phyloP scores from a whole-genome alignment of 202 grass and related monocot species.

The Musa balbisiana region DNA sequence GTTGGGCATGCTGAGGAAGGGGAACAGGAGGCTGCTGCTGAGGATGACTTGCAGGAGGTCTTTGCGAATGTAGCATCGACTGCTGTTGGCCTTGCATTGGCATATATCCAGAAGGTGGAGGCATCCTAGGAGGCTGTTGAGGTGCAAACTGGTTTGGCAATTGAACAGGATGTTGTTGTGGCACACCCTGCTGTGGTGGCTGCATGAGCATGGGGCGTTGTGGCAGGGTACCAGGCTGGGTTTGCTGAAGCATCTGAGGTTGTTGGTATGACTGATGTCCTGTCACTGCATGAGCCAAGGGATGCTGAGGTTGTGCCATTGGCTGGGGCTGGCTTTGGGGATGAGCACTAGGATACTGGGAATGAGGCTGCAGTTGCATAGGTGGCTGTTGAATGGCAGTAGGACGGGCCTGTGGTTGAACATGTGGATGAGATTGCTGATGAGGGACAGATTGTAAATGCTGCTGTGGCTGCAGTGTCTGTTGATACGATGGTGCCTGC shows the following conservation, averaged over 20 bases:
- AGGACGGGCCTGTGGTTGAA: slow-evolving; percentile 10
- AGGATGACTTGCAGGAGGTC: slow-evolving; percentile 25
- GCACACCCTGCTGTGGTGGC: slow-evolving; percentile 34
- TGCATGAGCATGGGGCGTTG: slow-evolving; percentile 29
- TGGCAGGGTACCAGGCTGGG: slow-evolving; percentile 31
- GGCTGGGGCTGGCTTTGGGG: slow-evolving; percentile 23
- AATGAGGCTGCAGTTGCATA: slow-evolving; percentile 42
- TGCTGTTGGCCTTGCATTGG: slow-evolving; percentile 39
- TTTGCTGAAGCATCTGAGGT: slow-evolving; percentile 36
- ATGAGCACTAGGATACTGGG: slow-evolving; percentile 36
- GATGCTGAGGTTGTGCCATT: slow-evolving; percentile 44
- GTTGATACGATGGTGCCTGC: slow-evolving; percentile 40
- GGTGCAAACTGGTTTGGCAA: slow-evolving; percentile 22
- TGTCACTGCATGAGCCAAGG: slow-evolving; percentile 32
- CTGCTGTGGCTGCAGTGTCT: slow-evolving; percentile 30
- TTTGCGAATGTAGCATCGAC: slow-evolving; percentile 37
- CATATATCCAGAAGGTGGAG: slow-evolving; percentile 36
- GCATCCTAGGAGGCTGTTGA: slow-evolving; percentile 34
- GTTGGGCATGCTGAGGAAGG: slow-evolving; percentile 38
- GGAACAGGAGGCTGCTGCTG: slow-evolving; percentile 41
- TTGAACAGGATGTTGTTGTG: slow-evolving; percentile 15
- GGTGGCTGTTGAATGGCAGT: slow-evolving; percentile 13
- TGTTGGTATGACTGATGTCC: slow-evolving; percentile 64
- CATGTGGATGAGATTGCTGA: slow-evolving; percentile 22
- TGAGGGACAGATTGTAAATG: slow-evolving; percentile 29